Conservation (phyloP, 345 rosid species). For the Capsella bursapastoris region DNA sequence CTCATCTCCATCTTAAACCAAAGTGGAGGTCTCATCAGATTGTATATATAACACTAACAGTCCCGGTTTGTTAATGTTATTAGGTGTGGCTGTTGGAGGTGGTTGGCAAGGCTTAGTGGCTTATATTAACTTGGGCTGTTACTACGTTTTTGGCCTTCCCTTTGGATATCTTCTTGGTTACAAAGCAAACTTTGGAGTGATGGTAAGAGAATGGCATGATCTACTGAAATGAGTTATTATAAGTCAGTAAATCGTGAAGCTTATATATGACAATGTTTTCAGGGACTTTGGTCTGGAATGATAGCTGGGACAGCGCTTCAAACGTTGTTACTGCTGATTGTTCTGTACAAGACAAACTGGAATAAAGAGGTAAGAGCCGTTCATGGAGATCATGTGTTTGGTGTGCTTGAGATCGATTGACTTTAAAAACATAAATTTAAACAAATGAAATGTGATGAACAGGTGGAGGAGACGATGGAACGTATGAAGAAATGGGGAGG, state of each 20-base stretch:
- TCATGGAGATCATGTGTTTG: neutral
- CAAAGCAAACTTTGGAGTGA: conserved; percentile 60
- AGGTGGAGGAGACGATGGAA: conserved; percentile 68
- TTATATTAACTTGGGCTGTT: conserved; percentile 72
- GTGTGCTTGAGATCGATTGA: no score
- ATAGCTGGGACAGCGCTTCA: conserved; percentile 75
- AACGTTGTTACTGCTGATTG: conserved; percentile 58
- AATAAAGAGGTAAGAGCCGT: conserved; percentile 65
- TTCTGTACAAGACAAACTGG: conserved; percentile 77
- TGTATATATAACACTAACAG: neutral
- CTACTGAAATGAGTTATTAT: neutral
- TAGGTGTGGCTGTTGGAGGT: conserved; percentile 87
- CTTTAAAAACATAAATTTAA: no score
- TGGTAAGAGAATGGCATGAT: conserved; percentile 47
- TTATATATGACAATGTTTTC: neutral
- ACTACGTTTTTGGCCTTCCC: conserved; percentile 78
- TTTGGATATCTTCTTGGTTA: conserved; percentile 80
- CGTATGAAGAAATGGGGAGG: conserved; percentile 78
- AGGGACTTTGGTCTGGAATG: conserved; percentile 94
- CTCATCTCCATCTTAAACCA: neutral
- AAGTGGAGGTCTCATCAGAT: conserved; percentile 3
- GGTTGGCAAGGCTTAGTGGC: conserved; percentile 95
- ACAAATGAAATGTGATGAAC: conserved; percentile 9
- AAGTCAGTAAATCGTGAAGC: neutral
- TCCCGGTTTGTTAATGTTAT: neutral